Percentiles rank a stretch among this genome's conserved stretches.
phyloP scores from a whole-genome alignment of 345 rosid species.

The Jatropha curcas region DNA sequence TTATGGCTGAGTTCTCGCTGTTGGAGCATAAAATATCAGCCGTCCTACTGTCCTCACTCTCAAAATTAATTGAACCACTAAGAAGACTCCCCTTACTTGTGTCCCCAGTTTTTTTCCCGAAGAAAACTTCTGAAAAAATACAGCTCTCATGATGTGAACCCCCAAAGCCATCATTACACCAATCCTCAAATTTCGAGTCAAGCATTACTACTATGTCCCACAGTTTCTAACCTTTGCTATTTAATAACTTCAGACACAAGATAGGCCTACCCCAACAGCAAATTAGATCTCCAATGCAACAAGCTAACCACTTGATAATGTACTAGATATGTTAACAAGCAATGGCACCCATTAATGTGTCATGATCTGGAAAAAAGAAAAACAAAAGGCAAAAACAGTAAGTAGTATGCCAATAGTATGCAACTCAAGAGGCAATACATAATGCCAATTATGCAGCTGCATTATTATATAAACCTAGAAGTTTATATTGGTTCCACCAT shows the following conservation, averaged over 20 bases:
- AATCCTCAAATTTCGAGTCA: conserved; percentile 32
- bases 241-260: conserved; percentile 6
- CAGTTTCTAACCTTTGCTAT: conserved; percentile 11
- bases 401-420: neutral
- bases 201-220: conserved; percentile 41
- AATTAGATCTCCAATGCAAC: neutral
- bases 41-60: conserved; percentile 43
- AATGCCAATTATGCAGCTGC: neutral
- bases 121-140: conserved; percentile 60
- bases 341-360: neutral
- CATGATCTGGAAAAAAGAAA: conserved; percentile 11
- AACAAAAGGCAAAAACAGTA: neutral
- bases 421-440: neutral
- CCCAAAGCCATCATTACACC: conserved; percentile 53
- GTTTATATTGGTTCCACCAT: neutral
- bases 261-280: neutral
- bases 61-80: conserved; percentile 49
- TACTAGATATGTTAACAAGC: conserved; percentile 5
- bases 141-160: conserved; percentile 56
- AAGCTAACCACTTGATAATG: neutral
- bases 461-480: neutral
- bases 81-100: conserved; percentile 47
- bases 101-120: conserved; percentile 39
- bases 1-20: conserved; percentile 60
- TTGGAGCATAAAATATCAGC: conserved; percentile 44